phyloP scores from a whole-genome alignment of 371 early-diverging fungal genomes.

The Mucor velutinosus region DNA sequence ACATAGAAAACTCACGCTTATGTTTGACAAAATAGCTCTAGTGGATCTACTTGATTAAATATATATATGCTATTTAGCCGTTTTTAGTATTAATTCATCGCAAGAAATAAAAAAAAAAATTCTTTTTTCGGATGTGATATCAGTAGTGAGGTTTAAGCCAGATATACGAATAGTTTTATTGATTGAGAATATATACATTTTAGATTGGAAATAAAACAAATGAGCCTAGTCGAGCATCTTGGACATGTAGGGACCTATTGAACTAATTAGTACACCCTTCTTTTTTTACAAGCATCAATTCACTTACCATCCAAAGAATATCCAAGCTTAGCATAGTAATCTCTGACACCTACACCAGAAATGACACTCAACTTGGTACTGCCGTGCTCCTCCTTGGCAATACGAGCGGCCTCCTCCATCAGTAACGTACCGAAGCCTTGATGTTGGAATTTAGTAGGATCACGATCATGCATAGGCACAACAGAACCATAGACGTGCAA shows the following conservation, averaged over 20 bases:
- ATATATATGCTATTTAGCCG: background rate
- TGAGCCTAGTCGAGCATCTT: constrained; percentile 65
- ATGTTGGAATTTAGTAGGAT: constrained; percentile 99
- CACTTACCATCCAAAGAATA: constrained; percentile 92
- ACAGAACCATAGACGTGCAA: constrained; percentile 99
- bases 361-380: constrained; percentile 97
- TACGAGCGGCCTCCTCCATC: constrained; percentile 99
- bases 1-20: too few relatives aligned
- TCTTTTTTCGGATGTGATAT: background rate
- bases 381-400: constrained; percentile 98
- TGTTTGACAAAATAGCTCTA: constrained; percentile 8
- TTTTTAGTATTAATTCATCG: background rate
- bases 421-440: constrained; percentile 99
- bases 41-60: constrained; percentile 23
- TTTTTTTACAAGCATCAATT: too few relatives aligned
- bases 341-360: constrained; percentile 98
- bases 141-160: too few relatives aligned
- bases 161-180: background rate
- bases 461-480: constrained; percentile 95
- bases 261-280: background rate
- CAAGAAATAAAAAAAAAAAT: background rate
- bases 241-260: constrained; percentile 91
- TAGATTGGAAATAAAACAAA: constrained; percentile 1
- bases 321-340: constrained; percentile 99
- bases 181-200: background rate